Base-by-base conservation (phyloP, 306 rosid species). In the Acacia crassicarpa region DNA sequence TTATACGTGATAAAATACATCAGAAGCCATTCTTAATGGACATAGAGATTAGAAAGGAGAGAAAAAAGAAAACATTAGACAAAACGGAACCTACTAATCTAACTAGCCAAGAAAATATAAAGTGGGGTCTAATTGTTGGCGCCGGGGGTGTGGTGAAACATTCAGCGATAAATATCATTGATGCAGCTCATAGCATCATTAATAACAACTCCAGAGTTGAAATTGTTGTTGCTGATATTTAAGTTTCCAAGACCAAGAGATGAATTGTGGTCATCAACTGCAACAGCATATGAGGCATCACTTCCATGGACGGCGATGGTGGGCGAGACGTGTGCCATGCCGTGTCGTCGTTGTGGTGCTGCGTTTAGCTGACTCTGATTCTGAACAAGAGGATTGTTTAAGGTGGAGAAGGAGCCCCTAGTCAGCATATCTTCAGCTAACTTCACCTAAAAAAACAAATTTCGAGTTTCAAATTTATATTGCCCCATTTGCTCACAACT, bases 361-460 rank as follows among this genome's bases (percentile, higher is more conserved):
- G 67, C 46, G 76, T 81, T 77, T 53, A 84, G 23, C 80, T 89
- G 90, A 73, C 75, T 86, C 72, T 86, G 95, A 70, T 82, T 85
- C 51, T 90, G 93, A 56, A 85, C 46, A 56, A 89, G 71, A 35
- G 89, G 80, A 51, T 89, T 90, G 77, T 79, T 89, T 27, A 85
- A 46, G 59, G 78, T 83, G 65, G 80, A 80, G 76, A 93, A 63
- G 23, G 96, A 85, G 27, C 92, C 92, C 74, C 93, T 54, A 63
- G 96, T 79, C 9, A 93, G 87, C 91, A 91, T 89, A 27, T 86
- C 96, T 83, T 91, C 97, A 3, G 98, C 98, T 81, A 93, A 87
- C 67, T 91, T 91, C 82, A 93, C 98, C 98, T 93, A 23, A 71
- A 84, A 84, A 44, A 74, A 83, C 16, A 10, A 65, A 27, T 58